Conservation (phyloP, 2,329 filamentous ascomycete genomes). For the Xylariaceae sp. region DNA sequence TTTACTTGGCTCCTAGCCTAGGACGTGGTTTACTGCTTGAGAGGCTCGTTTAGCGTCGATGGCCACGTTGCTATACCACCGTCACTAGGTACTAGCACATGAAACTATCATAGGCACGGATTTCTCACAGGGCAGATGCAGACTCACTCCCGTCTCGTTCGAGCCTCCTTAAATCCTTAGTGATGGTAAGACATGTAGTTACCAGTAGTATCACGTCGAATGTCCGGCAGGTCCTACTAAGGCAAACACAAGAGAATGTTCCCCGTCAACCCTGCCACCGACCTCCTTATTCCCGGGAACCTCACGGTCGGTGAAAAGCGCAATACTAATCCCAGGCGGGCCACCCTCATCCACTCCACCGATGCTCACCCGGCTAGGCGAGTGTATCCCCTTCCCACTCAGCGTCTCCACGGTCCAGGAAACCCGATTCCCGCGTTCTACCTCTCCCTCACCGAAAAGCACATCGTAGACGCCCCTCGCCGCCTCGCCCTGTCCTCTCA, state of each 20-base stretch:
- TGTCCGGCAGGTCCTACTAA: slow-evolving; percentile 15
- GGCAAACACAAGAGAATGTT: slow-evolving; percentile 9
- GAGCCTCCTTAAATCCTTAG: too few relatives aligned
- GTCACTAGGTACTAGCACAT: too few relatives aligned
- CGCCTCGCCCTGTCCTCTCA: slow-evolving; percentile 29
- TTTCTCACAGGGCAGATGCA: too few relatives aligned
- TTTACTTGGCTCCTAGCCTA: too few relatives aligned
- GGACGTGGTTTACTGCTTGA: too few relatives aligned
- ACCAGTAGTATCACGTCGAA: too few relatives aligned
- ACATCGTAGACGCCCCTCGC: slow-evolving; percentile 35
- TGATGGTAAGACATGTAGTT: too few relatives aligned
- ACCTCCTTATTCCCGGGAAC: slow-evolving; percentile 9
- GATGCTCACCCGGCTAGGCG: background rate
- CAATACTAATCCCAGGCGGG: slow-evolving; percentile 3
- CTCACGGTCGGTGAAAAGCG: slow-evolving; percentile 18
- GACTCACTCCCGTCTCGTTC: too few relatives aligned
- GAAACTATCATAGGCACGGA: too few relatives aligned
- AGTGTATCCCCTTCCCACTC: background rate
- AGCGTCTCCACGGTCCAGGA: background rate
- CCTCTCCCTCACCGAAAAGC: slow-evolving; percentile 10
- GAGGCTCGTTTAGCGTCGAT: too few relatives aligned
- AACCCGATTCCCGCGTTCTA: background rate
- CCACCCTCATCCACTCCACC: background rate
- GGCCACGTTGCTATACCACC: too few relatives aligned
- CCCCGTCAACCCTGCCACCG: slow-evolving; percentile 17